Evolutionary conservation across 176 grass and related monocot genomes (phyloP).

Genomic region (Coix lacrymajobi): DNA sequence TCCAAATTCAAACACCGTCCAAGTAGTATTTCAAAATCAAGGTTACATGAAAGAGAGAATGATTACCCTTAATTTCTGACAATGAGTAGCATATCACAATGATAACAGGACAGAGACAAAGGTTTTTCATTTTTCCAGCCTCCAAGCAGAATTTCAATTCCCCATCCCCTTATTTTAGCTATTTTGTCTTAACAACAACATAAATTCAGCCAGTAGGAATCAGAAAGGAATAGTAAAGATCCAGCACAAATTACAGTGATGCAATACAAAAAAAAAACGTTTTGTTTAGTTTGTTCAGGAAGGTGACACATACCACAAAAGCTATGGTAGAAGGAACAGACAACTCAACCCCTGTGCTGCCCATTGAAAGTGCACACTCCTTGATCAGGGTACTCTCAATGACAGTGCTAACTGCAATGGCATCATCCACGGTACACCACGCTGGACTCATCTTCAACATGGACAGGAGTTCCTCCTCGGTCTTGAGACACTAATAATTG

Average conservation of each 20-base stretch:
- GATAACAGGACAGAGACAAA: not conserved
- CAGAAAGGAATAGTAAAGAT: not conserved
- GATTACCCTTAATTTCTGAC: too few relatives aligned
- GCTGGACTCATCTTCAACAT: too few relatives aligned
- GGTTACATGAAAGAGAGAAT: not conserved
- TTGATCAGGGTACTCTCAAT: constrained; percentile 9
- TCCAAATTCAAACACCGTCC: not conserved
- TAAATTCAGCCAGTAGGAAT: not conserved
- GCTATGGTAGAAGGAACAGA: not conserved
- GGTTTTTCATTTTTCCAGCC: not conserved
- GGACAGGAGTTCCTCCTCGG: not conserved
- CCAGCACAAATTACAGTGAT: too few relatives aligned
- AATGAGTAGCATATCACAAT: too few relatives aligned
- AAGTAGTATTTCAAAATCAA: not conserved
- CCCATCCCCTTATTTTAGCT: too few relatives aligned
- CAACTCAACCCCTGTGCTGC: not conserved
- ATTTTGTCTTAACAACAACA: not conserved
- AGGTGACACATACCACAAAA: constrained; percentile 9
- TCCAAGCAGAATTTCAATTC: too few relatives aligned
- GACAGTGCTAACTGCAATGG: not conserved
- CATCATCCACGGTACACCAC: not conserved
- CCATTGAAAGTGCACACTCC: not conserved
- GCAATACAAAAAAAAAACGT: too few relatives aligned
- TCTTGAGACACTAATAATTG: not conserved
- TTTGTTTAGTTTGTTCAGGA: not conserved